Conservation (phyloP, 345 rosid genomes). For the Eucalyptus sideroxylon region DNA sequence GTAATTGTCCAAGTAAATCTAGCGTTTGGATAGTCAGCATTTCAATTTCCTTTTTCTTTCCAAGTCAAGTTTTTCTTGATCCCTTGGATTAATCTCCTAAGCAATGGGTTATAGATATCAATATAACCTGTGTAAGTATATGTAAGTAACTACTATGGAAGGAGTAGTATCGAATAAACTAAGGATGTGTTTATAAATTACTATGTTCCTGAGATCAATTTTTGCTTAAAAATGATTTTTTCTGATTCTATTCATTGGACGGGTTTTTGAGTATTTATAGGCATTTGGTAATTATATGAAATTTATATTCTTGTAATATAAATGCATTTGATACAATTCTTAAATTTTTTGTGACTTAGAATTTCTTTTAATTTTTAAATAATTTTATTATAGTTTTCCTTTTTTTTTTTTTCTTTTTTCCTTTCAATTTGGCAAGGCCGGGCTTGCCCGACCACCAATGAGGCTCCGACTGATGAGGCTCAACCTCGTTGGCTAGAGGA, state of each 20-base stretch:
- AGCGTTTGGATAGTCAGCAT: not conserved
- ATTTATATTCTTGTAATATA: fast-evolving
- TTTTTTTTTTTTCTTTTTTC: fast-evolving
- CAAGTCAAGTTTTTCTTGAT: not conserved
- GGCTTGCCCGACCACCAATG: too few relatives aligned
- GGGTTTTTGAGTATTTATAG: not conserved
- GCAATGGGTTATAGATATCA: not conserved
- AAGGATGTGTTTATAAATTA: not conserved
- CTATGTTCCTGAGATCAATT: too few relatives aligned
- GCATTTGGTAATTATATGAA: too few relatives aligned
- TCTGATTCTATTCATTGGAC: fast-evolving
- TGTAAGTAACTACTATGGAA: not conserved
- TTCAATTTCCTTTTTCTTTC: not conserved
- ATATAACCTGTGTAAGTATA: not conserved
- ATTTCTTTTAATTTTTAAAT: too few relatives aligned
- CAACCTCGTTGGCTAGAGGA: too few relatives aligned
- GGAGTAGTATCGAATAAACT: not conserved
- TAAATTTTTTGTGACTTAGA: too few relatives aligned
- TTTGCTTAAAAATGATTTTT: not conserved
- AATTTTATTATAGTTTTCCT: too few relatives aligned
- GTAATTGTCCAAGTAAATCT: not conserved
- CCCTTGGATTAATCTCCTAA: not conserved
- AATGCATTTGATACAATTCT: too few relatives aligned
- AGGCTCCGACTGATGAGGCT: too few relatives aligned
- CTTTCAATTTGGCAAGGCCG: too few relatives aligned